Percentiles rank a stretch among this genome's conserved stretches.
Evolutionary conservation across 1,284 basidiomycete genomes (phyloP).

Genomic region (Trichosporon sp.): DNA sequence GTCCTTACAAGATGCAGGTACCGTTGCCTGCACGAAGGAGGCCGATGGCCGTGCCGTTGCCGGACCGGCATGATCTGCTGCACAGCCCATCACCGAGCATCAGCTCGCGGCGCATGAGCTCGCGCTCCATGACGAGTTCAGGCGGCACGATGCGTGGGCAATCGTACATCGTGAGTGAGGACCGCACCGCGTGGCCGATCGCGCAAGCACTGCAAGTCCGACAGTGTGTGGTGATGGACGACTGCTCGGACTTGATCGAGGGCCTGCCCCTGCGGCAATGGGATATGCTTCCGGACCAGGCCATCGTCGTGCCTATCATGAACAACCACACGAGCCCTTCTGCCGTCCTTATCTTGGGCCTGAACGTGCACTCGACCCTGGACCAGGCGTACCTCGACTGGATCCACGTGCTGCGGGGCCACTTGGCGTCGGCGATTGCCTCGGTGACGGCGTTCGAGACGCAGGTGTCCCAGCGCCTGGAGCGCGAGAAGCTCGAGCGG

Average conservation of each 20-base stretch:
- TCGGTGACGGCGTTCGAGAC: constrained; percentile 27
- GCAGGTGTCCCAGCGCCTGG: constrained; percentile 23
- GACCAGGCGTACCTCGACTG: constrained; percentile 43
- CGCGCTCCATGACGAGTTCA: constrained; percentile 5
- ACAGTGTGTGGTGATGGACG: constrained; percentile 41
- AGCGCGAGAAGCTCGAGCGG: constrained; percentile 29
- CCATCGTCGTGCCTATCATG: constrained; percentile 49
- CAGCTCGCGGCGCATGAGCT: constrained; percentile 14
- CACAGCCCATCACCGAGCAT: constrained; percentile 2
- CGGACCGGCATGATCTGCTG: background rate
- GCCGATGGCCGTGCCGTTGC: background rate
- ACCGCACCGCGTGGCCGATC: constrained; percentile 35
- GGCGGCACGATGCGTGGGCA: background rate
- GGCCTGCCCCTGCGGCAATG: constrained; percentile 45
- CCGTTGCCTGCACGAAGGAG: background rate
- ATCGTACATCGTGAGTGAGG: background rate
- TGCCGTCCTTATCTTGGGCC: constrained; percentile 49
- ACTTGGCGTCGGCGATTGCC: constrained; percentile 26
- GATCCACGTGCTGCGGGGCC: constrained; percentile 33
- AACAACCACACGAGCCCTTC: constrained; percentile 35
- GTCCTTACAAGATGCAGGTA: constrained; percentile 21
- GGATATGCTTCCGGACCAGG: constrained; percentile 43
- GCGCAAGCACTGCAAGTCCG: constrained; percentile 36
- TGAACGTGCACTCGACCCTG: constrained; percentile 42
- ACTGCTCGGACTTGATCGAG: constrained; percentile 36